These are phyloP conservation scores for Fusarium solani-melongenae DNA, from an alignment of 2,329 filamentous ascomycete species.

Conservation along the genomic window DNA sequence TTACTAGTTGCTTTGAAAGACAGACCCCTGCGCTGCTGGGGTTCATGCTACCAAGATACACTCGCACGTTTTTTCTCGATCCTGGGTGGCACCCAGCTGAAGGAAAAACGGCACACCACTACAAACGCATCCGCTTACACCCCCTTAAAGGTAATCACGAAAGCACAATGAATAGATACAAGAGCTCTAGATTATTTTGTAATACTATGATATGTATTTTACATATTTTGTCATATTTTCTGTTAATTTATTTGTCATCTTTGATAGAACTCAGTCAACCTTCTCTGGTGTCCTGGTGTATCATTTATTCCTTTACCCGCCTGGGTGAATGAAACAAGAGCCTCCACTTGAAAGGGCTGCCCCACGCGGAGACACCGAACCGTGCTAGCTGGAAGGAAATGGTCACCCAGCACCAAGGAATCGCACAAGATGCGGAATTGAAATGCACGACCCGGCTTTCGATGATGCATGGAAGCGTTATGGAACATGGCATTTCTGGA, in stretches of 20 bases:
- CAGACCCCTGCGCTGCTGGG: constrained; percentile 6
- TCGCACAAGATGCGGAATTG: not conserved
- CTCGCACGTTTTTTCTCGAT: not conserved
- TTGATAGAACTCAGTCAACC: not conserved
- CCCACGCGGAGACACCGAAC: constrained; percentile 40
- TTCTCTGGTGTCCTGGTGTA: not conserved
- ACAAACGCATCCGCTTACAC: not conserved
- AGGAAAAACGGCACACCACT: not conserved
- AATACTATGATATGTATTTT: not conserved
- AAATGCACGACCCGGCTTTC: not conserved
- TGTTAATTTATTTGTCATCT: not conserved
- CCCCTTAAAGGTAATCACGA: not conserved
- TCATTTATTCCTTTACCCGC: not conserved
- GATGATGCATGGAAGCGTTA: constrained; percentile 12
- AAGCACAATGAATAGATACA: not conserved
- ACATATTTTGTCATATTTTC: not conserved
- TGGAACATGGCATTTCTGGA: constrained; percentile 9
- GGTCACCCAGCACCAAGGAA: not conserved
- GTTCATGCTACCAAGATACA: constrained; percentile 1
- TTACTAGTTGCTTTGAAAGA: not conserved
- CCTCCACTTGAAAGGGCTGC: not conserved
- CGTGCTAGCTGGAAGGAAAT: constrained; percentile 27
- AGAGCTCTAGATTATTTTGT: not conserved
- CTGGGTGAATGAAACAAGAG: not conserved
- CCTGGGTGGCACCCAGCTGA: not conserved